These are phyloP conservation scores for Microcyclospora tardicrescens DNA, from an alignment of 2,329 filamentous ascomycete species.

Conservation along the genomic window DNA sequence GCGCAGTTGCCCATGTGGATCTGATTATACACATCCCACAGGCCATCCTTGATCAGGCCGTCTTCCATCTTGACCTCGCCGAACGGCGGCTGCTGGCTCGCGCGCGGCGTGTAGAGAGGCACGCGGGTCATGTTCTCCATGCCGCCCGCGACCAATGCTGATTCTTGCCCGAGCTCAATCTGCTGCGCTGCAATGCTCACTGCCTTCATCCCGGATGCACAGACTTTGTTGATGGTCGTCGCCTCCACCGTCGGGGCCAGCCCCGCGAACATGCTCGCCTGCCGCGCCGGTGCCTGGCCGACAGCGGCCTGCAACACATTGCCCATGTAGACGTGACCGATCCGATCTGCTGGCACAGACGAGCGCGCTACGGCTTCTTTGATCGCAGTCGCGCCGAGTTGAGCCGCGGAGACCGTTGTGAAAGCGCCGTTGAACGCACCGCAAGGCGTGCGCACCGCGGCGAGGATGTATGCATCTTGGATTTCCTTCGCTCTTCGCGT, in stretches of 20 bases:
- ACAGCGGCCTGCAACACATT: slow-evolving; percentile 76
- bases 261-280: slow-evolving; percentile 80
- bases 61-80: slow-evolving; percentile 82
- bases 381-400: slow-evolving; percentile 81
- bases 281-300: slow-evolving; percentile 83
- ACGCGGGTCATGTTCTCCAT: slow-evolving; percentile 98
- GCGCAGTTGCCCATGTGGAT: slow-evolving; percentile 98
- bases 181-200: slow-evolving; percentile 84
- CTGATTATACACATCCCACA: slow-evolving; percentile 93
- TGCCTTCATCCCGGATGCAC: slow-evolving; percentile 86
- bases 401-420: slow-evolving; percentile 67
- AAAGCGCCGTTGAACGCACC: slow-evolving; percentile 96
- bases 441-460: slow-evolving; percentile 78
- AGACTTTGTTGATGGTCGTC: slow-evolving; percentile 95
- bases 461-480: slow-evolving; percentile 86
- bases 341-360: slow-evolving; percentile 62
- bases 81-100: slow-evolving; percentile 72
- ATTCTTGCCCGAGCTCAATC: slow-evolving; percentile 79
- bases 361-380: slow-evolving; percentile 82
- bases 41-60: slow-evolving; percentile 82
- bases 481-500: slow-evolving; percentile 48
- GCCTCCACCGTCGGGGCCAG: slow-evolving; percentile 72
- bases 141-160: slow-evolving; percentile 82
- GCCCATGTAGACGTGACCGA: slow-evolving; percentile 94
- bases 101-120: slow-evolving; percentile 76